Percentiles rank a stretch among this genome's conserved stretches.
phyloP scores from a whole-genome alignment of 768 basidiomycete species.

The Austroboletus festivus region DNA sequence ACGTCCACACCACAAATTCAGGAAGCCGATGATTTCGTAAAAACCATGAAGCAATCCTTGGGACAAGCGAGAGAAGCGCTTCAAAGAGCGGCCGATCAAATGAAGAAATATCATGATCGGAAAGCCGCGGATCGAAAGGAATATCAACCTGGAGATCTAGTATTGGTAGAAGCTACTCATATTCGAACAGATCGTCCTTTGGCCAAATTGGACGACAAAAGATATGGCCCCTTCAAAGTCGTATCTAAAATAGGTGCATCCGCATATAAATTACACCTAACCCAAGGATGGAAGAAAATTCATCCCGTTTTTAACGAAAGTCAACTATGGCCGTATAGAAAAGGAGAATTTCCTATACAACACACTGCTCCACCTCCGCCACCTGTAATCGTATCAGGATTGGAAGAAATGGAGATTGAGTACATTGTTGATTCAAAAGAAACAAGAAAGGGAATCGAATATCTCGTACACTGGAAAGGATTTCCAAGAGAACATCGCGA shows the following conservation, averaged over 20 bases:
- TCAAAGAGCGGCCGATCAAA: neutral
- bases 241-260: neutral
- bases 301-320: neutral
- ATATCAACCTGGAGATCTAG: neutral
- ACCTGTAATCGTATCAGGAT: neutral
- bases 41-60: too few relatives aligned
- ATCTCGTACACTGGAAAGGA: neutral
- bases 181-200: neutral
- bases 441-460: neutral
- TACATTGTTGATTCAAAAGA: neutral
- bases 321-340: neutral
- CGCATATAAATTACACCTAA: neutral
- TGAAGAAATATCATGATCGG: neutral
- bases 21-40: too few relatives aligned
- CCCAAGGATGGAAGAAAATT: neutral
- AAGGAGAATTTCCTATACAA: neutral
- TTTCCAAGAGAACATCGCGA: neutral
- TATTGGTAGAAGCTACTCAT: neutral
- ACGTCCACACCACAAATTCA: too few relatives aligned
- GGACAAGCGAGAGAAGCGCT: too few relatives aligned
- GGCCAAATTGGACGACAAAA: neutral
- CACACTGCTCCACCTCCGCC: neutral
- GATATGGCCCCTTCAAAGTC: neutral
- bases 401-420: too few relatives aligned
- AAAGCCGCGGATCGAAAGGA: neutral